Evolutionary conservation across 1,284 basidiomycete species (phyloP), one percentile per base, ranked within the genome.

Genomic region (Sporisorium reilianum): DNA sequence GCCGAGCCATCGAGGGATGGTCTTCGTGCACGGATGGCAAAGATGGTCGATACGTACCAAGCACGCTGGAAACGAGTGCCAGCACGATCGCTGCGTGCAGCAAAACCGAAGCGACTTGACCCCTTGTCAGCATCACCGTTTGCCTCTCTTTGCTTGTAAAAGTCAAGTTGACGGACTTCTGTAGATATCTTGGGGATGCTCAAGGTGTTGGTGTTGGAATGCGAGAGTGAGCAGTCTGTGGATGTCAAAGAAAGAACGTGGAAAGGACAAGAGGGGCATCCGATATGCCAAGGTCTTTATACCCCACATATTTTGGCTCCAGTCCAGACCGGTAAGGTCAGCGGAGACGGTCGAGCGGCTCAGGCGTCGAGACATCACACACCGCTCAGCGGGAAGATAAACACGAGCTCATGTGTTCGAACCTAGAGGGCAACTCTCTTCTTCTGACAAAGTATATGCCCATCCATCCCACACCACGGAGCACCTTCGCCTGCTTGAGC

Each of bases 401-500:
- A 14, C 46, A n/a, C n/a, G 20, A 20, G 26, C 46, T 48, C 46
- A 48, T 11, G 20, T 30, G 46, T 8, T 48, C n/a, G 18, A 30
- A 48, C 16, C 46, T 22, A 30, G n/a, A 48, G 18, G 20, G 20
- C 9, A 41, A 41, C n/a, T 14, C 23, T 48, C 28, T 30, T 18
- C 7, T n/a, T 28, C 45, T 28, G 16, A 14, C 44, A 14, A 26
- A 11, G 12, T 14, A 45, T 23, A 44, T 44, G 22, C 26, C 8
- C 4, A 38, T n/a, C 26, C 16, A 48, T 5, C 46, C 46, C 46
- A 48, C 46, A 11, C 46, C 26, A 20, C 46, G 46, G 46, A n/a
- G 46, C 9, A 30, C 46, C 46, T 48, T 30, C 9, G 5, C 16
- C 9, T 9, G 2, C 25, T 44, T 14, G 41, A 25, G 20, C 26